Evolutionary conservation across 192 early-diverging fungal species (phyloP).

Genomic region (Phycomyces blakesleeanus): DNA sequence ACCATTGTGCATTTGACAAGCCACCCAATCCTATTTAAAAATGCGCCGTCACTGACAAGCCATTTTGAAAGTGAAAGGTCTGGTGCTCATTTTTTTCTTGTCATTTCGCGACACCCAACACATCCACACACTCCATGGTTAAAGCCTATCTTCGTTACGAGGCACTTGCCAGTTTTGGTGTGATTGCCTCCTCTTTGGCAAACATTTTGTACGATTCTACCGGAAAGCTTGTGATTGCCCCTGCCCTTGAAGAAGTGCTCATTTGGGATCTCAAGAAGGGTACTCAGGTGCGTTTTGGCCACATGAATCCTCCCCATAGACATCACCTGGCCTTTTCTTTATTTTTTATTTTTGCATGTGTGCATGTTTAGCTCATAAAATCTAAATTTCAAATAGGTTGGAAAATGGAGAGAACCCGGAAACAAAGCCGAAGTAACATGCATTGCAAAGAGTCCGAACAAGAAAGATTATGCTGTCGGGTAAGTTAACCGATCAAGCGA

Average conservation of each 20-base stretch:
- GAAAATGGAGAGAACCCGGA: constrained; percentile 75
- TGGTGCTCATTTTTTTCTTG: constrained; percentile 1
- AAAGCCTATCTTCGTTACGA: constrained; percentile 85
- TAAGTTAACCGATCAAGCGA: constrained; percentile 26
- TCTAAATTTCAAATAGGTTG: constrained; percentile 33
- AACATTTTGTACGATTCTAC: constrained; percentile 69
- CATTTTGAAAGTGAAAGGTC: neutral
- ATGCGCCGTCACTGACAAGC: neutral
- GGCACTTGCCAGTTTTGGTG: constrained; percentile 74
- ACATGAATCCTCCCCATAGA: neutral
- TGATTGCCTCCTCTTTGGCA: constrained; percentile 65
- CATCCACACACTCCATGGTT: constrained; percentile 43
- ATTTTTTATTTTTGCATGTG: neutral
- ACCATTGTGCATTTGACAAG: neutral
- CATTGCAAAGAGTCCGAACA: constrained; percentile 66
- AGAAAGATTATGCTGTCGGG: constrained; percentile 84
- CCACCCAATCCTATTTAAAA: neutral
- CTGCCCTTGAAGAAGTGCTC: constrained; percentile 78
- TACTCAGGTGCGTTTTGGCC: constrained; percentile 41
- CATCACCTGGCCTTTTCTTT: neutral
- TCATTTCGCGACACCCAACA: neutral
- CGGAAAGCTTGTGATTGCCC: constrained; percentile 72
- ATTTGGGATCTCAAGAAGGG: constrained; percentile 90
- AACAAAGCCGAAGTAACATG: constrained; percentile 85
- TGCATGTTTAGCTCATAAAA: neutral